phyloP scores from a whole-genome alignment of 2,329 filamentous ascomycete species.

The Alternaria ventricosa region DNA sequence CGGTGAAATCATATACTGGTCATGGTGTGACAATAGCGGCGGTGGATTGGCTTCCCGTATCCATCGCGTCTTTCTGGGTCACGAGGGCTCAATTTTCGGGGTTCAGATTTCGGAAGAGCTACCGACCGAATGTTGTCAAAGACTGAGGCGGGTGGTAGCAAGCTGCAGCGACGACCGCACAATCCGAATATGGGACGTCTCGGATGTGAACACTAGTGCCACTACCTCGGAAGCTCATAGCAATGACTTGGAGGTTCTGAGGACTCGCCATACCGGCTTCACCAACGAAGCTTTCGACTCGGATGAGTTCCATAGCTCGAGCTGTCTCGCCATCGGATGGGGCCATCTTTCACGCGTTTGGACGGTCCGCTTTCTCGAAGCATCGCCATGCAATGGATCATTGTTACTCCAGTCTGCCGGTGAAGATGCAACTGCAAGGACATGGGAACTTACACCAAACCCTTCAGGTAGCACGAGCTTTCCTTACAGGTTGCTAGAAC shows the following conservation, averaged over 20 bases:
- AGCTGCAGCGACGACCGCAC: conserved; percentile 97
- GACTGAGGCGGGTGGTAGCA: conserved; percentile 69
- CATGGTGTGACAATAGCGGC: conserved; percentile 58
- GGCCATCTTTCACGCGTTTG: conserved; percentile 91
- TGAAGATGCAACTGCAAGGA: conserved; percentile 79
- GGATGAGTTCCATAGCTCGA: conserved; percentile 22
- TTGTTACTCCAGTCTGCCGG: conserved; percentile 74
- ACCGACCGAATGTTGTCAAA: conserved; percentile 35
- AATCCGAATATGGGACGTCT: conserved; percentile 85
- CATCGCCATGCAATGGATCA: conserved; percentile 45
- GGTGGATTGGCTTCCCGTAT: conserved; percentile 44
- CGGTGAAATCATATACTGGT: conserved; percentile 92
- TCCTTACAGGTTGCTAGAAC: conserved; percentile 56
- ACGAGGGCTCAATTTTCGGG: conserved; percentile 94
- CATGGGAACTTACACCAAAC: conserved; percentile 61
- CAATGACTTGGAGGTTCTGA: conserved; percentile 30
- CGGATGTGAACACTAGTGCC: conserved; percentile 48
- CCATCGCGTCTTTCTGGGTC: conserved; percentile 67
- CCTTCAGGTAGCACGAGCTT: background rate
- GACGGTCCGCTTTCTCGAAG: conserved; percentile 72
- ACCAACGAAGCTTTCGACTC: conserved; percentile 41
- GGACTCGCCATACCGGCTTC: conserved; percentile 54
- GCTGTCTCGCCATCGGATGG: conserved; percentile 74
- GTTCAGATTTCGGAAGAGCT: conserved; percentile 71
- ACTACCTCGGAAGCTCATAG: conserved; percentile 24